phyloP scores from a whole-genome alignment of 1,284 basidiomycete genomes.

The Tilletia caries region DNA sequence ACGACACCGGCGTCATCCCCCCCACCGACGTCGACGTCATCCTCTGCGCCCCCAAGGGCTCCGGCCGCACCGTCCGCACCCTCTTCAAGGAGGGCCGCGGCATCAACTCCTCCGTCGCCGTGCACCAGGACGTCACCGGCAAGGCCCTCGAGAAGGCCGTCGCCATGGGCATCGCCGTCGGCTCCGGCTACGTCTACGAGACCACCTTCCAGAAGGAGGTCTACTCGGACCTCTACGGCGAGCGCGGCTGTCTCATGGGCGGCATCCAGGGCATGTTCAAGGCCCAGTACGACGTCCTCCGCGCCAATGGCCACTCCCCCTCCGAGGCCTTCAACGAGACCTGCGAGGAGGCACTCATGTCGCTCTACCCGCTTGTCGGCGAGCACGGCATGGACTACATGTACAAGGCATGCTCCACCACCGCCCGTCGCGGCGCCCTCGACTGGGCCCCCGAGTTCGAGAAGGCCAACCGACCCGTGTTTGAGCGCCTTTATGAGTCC shows the following conservation, averaged over 20 bases:
- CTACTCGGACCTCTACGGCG: constrained; percentile 98
- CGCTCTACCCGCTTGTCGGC: constrained; percentile 94
- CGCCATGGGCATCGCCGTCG: constrained; percentile 89
- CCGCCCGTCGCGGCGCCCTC: constrained; percentile 93
- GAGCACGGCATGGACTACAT: constrained; percentile 99
- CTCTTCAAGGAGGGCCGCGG: constrained; percentile 99
- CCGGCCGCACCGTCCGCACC: constrained; percentile 95
- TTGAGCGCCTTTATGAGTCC: constrained; percentile 90
- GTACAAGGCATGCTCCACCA: constrained; percentile 92
- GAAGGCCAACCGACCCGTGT: constrained; percentile 85
- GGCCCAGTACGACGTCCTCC: constrained; percentile 97
- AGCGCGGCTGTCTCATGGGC: constrained; percentile 99
- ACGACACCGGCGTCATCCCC: constrained; percentile 89
- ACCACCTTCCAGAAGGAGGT: constrained; percentile 99
- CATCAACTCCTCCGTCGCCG: constrained; percentile 84
- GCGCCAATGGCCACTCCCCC: constrained; percentile 94
- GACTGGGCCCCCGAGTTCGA: constrained; percentile 99
- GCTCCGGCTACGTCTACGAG: constrained; percentile 95
- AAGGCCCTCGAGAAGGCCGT: constrained; percentile 96
- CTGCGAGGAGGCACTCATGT: constrained; percentile 92
- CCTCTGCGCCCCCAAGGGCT: constrained; percentile 97
- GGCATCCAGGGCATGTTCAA: constrained; percentile 99
- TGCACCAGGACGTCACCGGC: constrained; percentile 88
- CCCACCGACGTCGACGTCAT: constrained; percentile 96
- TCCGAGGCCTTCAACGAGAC: constrained; percentile 99